Percentiles rank a stretch among this genome's conserved stretches.
Evolutionary conservation across 2,329 filamentous ascomycete species (phyloP).

Genomic region (Aphanocladium album): DNA sequence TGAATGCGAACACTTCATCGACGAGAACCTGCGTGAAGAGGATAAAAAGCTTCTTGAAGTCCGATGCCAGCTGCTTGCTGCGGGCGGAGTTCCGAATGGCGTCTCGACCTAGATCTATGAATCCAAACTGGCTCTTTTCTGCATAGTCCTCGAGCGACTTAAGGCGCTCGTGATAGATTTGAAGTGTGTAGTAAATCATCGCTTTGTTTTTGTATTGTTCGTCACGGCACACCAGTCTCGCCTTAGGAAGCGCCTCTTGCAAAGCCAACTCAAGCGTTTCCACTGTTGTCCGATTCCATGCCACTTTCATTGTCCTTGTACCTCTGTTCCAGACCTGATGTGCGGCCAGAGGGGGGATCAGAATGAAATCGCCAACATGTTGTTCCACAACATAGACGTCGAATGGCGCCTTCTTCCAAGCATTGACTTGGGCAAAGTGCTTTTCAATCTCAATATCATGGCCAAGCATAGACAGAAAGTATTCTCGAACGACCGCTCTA

Average conservation of each 20-base stretch:
- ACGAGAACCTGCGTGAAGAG: constrained; percentile 76
- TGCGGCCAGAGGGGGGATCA: constrained; percentile 86
- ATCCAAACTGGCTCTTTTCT: constrained; percentile 40
- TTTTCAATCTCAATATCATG: constrained; percentile 97
- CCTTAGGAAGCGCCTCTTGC: constrained; percentile 80
- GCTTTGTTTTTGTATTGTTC: constrained; percentile 99
- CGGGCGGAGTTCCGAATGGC: constrained; percentile 37
- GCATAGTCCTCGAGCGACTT: constrained; percentile 45
- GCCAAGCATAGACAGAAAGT: constrained; percentile 86
- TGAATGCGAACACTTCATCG: constrained; percentile 77
- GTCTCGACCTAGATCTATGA: constrained; percentile 44
- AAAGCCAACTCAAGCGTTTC: constrained; percentile 86
- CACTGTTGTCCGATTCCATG: constrained; percentile 93
- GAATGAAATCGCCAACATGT: constrained; percentile 81
- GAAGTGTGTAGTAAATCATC: constrained; percentile 81
- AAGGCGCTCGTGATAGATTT: constrained; percentile 68
- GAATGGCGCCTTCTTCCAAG: constrained; percentile 92
- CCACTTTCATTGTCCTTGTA: constrained; percentile 92
- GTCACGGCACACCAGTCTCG: constrained; percentile 86
- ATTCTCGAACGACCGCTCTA: constrained; percentile 82
- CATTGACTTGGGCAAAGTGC: constrained; percentile 92
- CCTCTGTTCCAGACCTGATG: constrained; percentile 99
- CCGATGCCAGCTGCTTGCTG: constrained; percentile 67
- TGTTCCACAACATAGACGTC: constrained; percentile 92
- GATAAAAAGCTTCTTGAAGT: constrained; percentile 75